Evolutionary conservation across 805 yeast genomes (phyloP), one percentile per base, ranked within the genome.

Genomic region (Ogataea minuta): DNA sequence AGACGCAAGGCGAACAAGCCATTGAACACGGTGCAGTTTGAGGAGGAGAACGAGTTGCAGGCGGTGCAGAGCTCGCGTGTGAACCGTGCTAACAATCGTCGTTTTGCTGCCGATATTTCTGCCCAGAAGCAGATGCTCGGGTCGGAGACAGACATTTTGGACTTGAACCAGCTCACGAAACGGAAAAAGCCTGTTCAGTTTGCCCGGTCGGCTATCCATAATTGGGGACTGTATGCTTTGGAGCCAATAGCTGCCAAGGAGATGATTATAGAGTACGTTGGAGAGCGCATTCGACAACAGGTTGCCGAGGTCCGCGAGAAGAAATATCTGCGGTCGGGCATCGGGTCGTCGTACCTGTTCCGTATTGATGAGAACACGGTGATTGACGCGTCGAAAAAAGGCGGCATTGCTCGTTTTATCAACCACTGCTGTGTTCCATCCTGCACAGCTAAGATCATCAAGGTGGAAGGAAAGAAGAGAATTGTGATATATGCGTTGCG

Each of bases 341-440:
- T 93, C 49, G 98, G 98, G 15, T 91, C 98, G 2, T 84, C 95
- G 44, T 93, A 93, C 59, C 66, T 93, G 39, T 93, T 93, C 64
- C 71, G 98, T 48, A 81, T 93, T 30, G 98, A 93, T 57, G 96
- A 89, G 56, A 85, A 85, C 50, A 87, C 95, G 0, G 97, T 93
- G 7, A 85, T 93, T 39, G 99, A 93, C 66, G 99, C 99, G 6
- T 91, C 98, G 0, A 91, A 90, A 58, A 85, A 82, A 48, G 99
- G 99, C 19, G 97, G 98, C 3, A 90, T 90, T 54, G 98, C 99
- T 0, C 71, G 99, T 44, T 93, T 93, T 56, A 93, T 93, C 60
- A 93, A 93, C 54, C 99, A 93, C 61, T 89, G 97, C 60, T 93
- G 99, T 66, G 85, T 84, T 37, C 99, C 99, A 1, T 89, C 95